Conservation (phyloP, 2,329 filamentous ascomycete genomes). For the Coleophoma eucalyptorum region DNA sequence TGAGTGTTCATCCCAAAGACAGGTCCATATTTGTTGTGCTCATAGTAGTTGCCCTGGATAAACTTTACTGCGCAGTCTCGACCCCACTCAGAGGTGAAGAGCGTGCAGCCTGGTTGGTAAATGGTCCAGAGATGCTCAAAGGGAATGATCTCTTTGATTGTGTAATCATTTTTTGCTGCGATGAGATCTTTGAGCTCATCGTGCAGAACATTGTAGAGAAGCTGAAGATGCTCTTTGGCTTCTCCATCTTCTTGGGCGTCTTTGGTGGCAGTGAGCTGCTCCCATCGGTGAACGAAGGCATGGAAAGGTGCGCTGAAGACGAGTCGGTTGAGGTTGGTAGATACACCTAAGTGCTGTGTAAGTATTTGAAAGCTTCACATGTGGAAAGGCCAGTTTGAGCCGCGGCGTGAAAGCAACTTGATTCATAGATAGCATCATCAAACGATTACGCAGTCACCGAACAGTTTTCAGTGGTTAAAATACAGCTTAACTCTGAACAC, state of each 20-base stretch:
- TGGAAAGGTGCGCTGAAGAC: slow-evolving; percentile 58
- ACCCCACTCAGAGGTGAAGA: slow-evolving; percentile 36
- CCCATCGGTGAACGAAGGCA: slow-evolving; percentile 65
- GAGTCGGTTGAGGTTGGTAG: slow-evolving; percentile 53
- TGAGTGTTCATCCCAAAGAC: slow-evolving; percentile 35
- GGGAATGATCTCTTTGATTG: slow-evolving; percentile 48
- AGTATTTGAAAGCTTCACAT: too few species aligned
- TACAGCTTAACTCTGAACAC: slow-evolving; percentile 52
- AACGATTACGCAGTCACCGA: too few species aligned
- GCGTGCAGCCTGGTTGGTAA: slow-evolving; percentile 41
- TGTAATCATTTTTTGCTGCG: slow-evolving; percentile 44
- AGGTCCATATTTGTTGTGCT: slow-evolving; percentile 28
- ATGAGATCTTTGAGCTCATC: slow-evolving; percentile 48
- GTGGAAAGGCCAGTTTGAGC: too few species aligned
- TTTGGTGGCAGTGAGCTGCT: slow-evolving; percentile 37
- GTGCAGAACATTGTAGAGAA: slow-evolving; percentile 43
- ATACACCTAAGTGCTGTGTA: slow-evolving; percentile 38
- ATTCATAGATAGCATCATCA: too few species aligned
- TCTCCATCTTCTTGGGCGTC: slow-evolving; percentile 36
- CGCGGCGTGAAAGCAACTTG: too few species aligned
- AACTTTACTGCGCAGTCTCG: slow-evolving; percentile 36
- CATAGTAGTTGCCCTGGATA: slow-evolving; percentile 25
- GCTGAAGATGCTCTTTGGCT: slow-evolving; percentile 41
- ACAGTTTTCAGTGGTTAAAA: too few species aligned
- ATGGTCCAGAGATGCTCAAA: slow-evolving; percentile 51